Conservation (phyloP, 1,284 basidiomycete genomes). For the Ustilago lituana region DNA sequence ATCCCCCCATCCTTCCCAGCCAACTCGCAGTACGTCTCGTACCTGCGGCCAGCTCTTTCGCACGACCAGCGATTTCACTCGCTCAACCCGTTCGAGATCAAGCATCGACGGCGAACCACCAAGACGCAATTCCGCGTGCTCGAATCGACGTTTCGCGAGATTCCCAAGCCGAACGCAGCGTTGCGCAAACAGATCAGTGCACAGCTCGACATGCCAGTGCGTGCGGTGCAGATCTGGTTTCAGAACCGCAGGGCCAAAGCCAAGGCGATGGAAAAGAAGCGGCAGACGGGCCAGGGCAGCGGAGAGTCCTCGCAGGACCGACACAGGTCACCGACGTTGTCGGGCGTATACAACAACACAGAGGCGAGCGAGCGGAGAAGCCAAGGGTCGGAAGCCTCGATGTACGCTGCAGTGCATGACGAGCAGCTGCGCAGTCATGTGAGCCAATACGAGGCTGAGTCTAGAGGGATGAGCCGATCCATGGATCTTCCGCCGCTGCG, state of each 20-base stretch:
- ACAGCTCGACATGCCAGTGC: constrained; percentile 57
- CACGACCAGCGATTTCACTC: constrained; percentile 40
- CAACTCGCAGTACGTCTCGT: constrained; percentile 32
- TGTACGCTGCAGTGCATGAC: neutral
- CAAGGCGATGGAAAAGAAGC: constrained; percentile 50
- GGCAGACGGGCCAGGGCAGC: neutral
- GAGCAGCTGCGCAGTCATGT: constrained; percentile 1
- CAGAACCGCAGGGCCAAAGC: constrained; percentile 61
- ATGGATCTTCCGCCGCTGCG: constrained; percentile 27
- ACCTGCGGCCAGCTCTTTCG: constrained; percentile 14
- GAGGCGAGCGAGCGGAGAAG: constrained; percentile 7
- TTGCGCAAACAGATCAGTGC: constrained; percentile 49
- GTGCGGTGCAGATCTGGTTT: constrained; percentile 61
- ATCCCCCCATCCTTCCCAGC: constrained; percentile 4
- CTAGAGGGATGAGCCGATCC: neutral
- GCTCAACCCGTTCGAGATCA: constrained; percentile 60
- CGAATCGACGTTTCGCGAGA: constrained; percentile 56
- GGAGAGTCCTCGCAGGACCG: neutral
- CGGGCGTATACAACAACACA: constrained; percentile 1
- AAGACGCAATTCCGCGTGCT: constrained; percentile 59
- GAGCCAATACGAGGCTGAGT: neutral
- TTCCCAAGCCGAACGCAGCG: constrained; percentile 56
- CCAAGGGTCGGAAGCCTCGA: neutral
- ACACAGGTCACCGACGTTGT: neutral
- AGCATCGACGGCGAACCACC: constrained; percentile 58